phyloP scores from a whole-genome alignment of 345 rosid genomes.

The Aquilaria sinensis region DNA sequence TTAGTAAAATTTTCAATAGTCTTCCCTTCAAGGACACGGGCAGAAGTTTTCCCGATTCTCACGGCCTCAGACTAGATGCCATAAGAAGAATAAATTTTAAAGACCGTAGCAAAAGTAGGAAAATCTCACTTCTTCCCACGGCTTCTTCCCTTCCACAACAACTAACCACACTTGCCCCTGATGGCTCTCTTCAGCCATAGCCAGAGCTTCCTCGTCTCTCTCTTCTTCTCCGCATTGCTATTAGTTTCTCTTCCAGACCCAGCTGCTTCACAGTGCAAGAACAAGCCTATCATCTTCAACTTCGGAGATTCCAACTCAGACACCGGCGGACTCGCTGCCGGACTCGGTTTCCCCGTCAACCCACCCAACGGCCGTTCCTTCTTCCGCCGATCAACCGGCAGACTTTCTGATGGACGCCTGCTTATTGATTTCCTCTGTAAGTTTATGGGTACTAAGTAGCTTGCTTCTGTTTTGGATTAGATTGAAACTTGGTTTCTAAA shows the following conservation, averaged over 20 bases:
- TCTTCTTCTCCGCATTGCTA: background rate
- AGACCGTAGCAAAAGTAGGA: too few relatives aligned
- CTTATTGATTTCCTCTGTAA: constrained; percentile 76
- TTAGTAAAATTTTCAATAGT: too few relatives aligned
- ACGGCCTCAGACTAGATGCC: too few relatives aligned
- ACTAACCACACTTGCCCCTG: too few relatives aligned
- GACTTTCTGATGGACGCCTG: constrained; percentile 84
- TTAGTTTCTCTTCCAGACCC: constrained; percentile 6
- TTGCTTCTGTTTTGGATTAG: background rate
- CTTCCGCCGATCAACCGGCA: constrained; percentile 64
- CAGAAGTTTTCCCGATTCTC: too few relatives aligned
- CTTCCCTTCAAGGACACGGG: too few relatives aligned
- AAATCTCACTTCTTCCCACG: too few relatives aligned
- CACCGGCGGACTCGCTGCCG: constrained; percentile 85
- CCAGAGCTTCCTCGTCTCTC: background rate
- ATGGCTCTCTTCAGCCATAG: background rate
- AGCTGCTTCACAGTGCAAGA: constrained; percentile 28
- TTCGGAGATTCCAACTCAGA: constrained; percentile 93
- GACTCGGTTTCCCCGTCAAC: constrained; percentile 64
- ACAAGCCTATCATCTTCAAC: constrained; percentile 64
- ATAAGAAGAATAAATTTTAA: too few relatives aligned
- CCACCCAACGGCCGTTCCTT: constrained; percentile 67
- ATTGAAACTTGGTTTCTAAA: background rate
- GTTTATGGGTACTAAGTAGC: constrained; percentile 11
- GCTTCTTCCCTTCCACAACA: too few relatives aligned